Base-by-base conservation (phyloP, 2,329 filamentous ascomycete species). In the Rutstroemia sp. region DNA sequence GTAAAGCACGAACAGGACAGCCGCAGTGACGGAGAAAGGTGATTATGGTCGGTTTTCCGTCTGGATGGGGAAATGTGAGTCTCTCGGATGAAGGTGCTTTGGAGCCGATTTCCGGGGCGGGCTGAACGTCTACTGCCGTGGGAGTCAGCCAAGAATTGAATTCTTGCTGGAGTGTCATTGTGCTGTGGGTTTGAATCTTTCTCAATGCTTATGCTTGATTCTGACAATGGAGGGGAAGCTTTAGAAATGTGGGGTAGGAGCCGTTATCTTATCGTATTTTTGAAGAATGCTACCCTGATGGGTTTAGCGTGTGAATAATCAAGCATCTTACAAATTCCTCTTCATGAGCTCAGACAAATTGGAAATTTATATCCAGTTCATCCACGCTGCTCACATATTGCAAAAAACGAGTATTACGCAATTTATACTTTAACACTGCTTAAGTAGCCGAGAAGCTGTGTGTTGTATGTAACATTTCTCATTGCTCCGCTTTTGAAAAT, bases 11-110 rank as follows among this genome's bases (percentile, higher is more conserved):
- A 34, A 87, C 86, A 88, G 86, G 86, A 72, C 86, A 88, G 37
- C 86, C 87, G 67, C 86, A 90, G 68, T 90, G 86, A 37, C 87
- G 77, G 5, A 90, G 75, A 65, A 90, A 90, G 16, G 82, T 77
- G 19, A 90, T 71, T 1, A 90, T 67, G 0, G 79, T 80, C 0
- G 82, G 81, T 63, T 79, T 82, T 23, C 69, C 70, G 62, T 73
- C 71, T 0, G 78, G 65, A 60, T 71, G 70, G 1, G 79, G 77
- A n/a, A 87, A 70, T 7, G 67, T 66, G 5, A 88, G 71, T 58
- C 76, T 45, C 74, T 25, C 74, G 62, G 79, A 76, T 5, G 73
- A 74, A 1, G 85, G 85, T 1, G 84, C 84, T 59, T 75, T 73
- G 37, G 75, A 69, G 59, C 81, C 83, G 30, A 82, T 71, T 52